These are phyloP conservation scores for Macrophomina phaseolina DNA, from an alignment of 2,329 filamentous ascomycete species.

Conservation along the genomic window DNA sequence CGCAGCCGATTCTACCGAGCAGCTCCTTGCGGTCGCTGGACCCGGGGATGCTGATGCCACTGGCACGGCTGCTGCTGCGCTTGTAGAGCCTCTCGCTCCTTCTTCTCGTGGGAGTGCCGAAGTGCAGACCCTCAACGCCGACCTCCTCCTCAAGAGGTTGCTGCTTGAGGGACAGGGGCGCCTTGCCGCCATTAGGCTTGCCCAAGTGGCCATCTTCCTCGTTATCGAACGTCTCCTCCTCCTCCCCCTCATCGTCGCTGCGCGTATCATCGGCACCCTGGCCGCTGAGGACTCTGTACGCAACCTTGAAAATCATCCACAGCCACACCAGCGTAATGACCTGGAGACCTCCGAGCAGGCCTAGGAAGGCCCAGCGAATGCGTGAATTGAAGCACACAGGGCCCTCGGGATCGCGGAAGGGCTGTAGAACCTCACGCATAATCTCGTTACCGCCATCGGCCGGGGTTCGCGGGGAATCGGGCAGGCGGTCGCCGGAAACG, in stretches of 20 bases:
- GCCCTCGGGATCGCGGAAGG: slow-evolving; percentile 73
- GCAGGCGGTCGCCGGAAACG: slow-evolving; percentile 35
- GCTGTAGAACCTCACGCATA: slow-evolving; percentile 70
- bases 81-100: slow-evolving; percentile 46
- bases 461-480: slow-evolving; percentile 9
- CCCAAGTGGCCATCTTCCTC: slow-evolving; percentile 32
- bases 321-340: slow-evolving; percentile 87
- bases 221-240: slow-evolving; percentile 50
- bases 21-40: slow-evolving; percentile 81
- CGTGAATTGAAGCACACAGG: slow-evolving; percentile 78
- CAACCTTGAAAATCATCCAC: slow-evolving; percentile 82
- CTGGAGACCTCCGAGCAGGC: slow-evolving; percentile 78
- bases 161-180: slow-evolving; percentile 27
- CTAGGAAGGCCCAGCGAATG: slow-evolving; percentile 78
- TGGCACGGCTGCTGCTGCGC: slow-evolving; percentile 55
- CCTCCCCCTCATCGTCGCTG: slow-evolving; percentile 82
- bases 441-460: slow-evolving; percentile 47
- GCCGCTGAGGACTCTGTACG: slow-evolving; percentile 78
- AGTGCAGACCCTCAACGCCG: slow-evolving; percentile 72
- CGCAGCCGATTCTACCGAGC: slow-evolving; percentile 80
- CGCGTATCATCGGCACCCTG: slow-evolving; percentile 81
- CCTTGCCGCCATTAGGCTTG: slow-evolving; percentile 38
- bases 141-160: slow-evolving; percentile 73
- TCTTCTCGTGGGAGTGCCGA: slow-evolving; percentile 53
- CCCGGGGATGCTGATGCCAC: slow-evolving; percentile 67